phyloP scores from a whole-genome alignment of 495 filamentous ascomycete genomes.

The Penicillium psychrofluorescens region DNA sequence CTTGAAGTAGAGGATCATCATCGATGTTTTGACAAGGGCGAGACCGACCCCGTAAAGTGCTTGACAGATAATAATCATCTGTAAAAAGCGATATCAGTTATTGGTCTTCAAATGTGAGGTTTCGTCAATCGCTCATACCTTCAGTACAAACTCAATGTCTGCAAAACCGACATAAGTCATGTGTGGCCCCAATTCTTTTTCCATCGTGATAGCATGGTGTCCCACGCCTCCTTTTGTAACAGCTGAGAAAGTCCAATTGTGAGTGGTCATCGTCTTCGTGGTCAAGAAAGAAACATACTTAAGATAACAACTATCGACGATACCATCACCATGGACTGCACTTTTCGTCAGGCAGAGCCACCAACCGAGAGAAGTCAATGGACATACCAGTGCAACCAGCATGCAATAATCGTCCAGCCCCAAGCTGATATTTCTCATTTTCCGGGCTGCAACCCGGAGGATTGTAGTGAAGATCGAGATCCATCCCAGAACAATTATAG shows the following conservation, averaged over 20 bases:
- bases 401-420: conserved; percentile 2
- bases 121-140: background rate
- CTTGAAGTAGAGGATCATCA: too few species aligned
- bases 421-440: conserved; percentile 1
- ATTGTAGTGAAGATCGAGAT: too few species aligned
- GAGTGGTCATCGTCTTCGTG: background rate
- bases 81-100: background rate
- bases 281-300: background rate
- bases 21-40: too few species aligned
- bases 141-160: conserved; percentile 1
- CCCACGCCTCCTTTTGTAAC: conserved; percentile 5
- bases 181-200: too few species aligned
- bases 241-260: background rate
- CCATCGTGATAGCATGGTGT: background rate
- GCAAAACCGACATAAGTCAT: background rate
- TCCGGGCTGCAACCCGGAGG: background rate
- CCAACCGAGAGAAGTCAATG: background rate
- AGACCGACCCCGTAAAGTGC: too few species aligned
- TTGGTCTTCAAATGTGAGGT: background rate
- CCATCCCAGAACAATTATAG: background rate
- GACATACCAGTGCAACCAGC: background rate
- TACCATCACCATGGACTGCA: background rate
- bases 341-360: background rate
- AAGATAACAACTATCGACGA: conserved; percentile 3
- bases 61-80: conserved; percentile 7